Percentiles rank a stretch among this genome's conserved stretches.
Conservation (phyloP, 352 stramenopile genomes). For the Poterioochromonas sp. region DNA sequence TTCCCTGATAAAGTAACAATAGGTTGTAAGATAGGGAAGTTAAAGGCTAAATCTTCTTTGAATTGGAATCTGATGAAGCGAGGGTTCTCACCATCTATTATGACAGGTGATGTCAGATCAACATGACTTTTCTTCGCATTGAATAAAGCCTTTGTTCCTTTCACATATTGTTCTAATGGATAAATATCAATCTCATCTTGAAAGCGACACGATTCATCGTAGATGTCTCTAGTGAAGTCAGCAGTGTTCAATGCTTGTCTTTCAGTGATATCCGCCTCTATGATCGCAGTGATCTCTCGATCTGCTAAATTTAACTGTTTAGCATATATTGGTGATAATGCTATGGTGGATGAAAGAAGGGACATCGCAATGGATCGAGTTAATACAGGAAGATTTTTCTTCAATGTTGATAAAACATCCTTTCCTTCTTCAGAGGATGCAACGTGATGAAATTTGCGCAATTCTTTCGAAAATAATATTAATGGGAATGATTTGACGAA, state of each 20-base stretch:
- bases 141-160: not conserved
- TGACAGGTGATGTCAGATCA: not conserved
- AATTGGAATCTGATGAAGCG: not conserved
- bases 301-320: no score
- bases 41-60: not conserved
- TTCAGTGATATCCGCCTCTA: not conserved
- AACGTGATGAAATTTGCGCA: no score
- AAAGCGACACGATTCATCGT: not conserved
- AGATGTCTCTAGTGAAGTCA: not conserved
- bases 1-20: not conserved
- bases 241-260: not conserved
- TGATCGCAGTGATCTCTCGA: no score
- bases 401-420: no score
- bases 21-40: not conserved
- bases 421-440: no score
- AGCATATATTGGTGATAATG: no score
- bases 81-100: not conserved
- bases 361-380: no score
- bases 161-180: not conserved
- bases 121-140: not conserved
- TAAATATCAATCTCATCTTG: constrained; percentile 3
- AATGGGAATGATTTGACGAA: no score
- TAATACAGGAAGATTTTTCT: no score
- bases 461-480: no score
- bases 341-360: no score